Evolutionary conservation across 1,139 yeast genomes (phyloP).

Genomic region (Ashbya aceris): DNA sequence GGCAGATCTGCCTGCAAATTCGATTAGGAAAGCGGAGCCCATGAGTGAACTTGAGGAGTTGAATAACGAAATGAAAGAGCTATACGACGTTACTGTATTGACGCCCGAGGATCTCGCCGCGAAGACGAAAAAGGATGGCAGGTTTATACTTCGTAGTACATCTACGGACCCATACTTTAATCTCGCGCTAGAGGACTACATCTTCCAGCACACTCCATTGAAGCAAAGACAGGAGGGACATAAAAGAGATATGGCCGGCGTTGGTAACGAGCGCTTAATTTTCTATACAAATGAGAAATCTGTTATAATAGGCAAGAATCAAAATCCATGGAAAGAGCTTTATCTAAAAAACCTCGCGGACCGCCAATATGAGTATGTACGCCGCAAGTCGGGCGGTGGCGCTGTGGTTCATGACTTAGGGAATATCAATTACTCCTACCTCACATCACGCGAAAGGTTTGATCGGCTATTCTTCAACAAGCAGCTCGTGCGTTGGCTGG

Average conservation of each 20-base stretch:
- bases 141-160: slow-evolving; percentile 22
- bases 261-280: slow-evolving; percentile 43
- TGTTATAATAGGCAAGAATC: slow-evolving; percentile 92
- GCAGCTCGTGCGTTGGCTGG: slow-evolving; percentile 44
- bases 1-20: background rate
- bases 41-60: slow-evolving; percentile 19
- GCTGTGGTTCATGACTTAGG: slow-evolving; percentile 95
- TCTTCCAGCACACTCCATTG: slow-evolving; percentile 57
- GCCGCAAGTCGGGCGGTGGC: slow-evolving; percentile 92
- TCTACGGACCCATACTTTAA: slow-evolving; percentile 61
- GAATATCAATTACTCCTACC: slow-evolving; percentile 76
- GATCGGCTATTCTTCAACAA: slow-evolving; percentile 54
- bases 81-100: slow-evolving; percentile 12
- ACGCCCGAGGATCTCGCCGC: slow-evolving; percentile 13
- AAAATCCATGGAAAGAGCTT: slow-evolving; percentile 87
- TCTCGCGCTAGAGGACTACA: slow-evolving; percentile 72
- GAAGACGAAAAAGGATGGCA: slow-evolving; percentile 15
- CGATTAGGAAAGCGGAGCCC: background rate
- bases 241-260: background rate
- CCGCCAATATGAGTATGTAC: slow-evolving; percentile 54
- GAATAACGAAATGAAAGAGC: slow-evolving; percentile 18
- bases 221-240: background rate
- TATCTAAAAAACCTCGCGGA: slow-evolving; percentile 50
- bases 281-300: slow-evolving; percentile 75
- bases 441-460: slow-evolving; percentile 62